Evolutionary conservation across 345 rosid species (phyloP).

Genomic region (Nephelium lappaceum): DNA sequence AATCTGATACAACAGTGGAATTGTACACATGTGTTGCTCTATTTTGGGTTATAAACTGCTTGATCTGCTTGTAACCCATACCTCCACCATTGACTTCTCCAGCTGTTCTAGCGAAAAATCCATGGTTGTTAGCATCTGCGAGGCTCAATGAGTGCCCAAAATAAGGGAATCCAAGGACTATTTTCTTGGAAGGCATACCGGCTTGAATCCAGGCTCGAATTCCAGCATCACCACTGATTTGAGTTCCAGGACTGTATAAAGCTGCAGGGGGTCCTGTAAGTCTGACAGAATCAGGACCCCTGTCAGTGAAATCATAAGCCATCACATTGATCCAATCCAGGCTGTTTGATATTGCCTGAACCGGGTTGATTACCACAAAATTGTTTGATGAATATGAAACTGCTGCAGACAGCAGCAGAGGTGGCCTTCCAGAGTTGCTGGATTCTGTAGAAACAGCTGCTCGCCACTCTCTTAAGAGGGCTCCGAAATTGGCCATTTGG

Average conservation of each 20-base stretch:
- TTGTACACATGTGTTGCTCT: slow-evolving; percentile 46
- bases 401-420: slow-evolving; percentile 41
- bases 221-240: slow-evolving; percentile 59
- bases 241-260: slow-evolving; percentile 52
- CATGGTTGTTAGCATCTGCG: slow-evolving; percentile 44
- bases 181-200: slow-evolving; percentile 43
- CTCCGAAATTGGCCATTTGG: slow-evolving; percentile 37
- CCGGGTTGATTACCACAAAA: slow-evolving; percentile 27
- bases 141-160: slow-evolving; percentile 68
- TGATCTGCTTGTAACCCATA: slow-evolving; percentile 35
- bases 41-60: slow-evolving; percentile 37
- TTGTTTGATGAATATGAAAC: slow-evolving; percentile 24
- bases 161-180: slow-evolving; percentile 69
- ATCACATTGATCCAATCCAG: slow-evolving; percentile 68
- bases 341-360: slow-evolving; percentile 18
- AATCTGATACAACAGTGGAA: slow-evolving; percentile 47
- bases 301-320: slow-evolving; percentile 40
- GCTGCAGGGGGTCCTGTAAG: slow-evolving; percentile 48
- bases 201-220: slow-evolving; percentile 53
- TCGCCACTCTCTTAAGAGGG: slow-evolving; percentile 41
- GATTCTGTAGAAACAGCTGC: slow-evolving; percentile 34
- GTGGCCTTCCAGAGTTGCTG: slow-evolving; percentile 12
- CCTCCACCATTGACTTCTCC: slow-evolving; percentile 43
- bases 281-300: not conserved
- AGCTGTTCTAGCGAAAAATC: slow-evolving; percentile 51